Base-by-base conservation (phyloP, 1,284 basidiomycete genomes). In the Boletus holoroseus region DNA sequence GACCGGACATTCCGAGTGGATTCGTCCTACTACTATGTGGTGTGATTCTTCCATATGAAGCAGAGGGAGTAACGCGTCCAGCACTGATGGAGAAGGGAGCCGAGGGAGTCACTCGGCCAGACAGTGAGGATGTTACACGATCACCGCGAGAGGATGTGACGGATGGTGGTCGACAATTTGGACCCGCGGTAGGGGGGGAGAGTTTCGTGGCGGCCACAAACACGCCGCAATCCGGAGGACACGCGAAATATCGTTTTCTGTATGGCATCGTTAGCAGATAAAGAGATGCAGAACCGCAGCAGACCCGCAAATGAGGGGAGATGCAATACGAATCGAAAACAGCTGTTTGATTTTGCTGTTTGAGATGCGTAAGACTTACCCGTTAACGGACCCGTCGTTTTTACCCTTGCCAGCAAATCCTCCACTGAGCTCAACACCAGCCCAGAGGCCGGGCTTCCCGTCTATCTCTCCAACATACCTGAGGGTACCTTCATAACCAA, bases 331-430 rank as follows among this genome's bases (percentile, higher is more conserved):
- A 22, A 37, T 44, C 7, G 34, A 48, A 38, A 26, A 12, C 13
- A 16, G 2, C 16, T 18, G 12, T 5, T 30, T 45, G 24, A n/a
- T 15, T 27, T 22, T 31, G 37, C 35, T 20, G 42, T 44, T 16
- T 34, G 39, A 52, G 28, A 45, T 24, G 12, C 12, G 15, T 2
- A 11, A 67, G 28, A 68, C 91, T 75, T 64, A 95, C 93, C 90
- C 91, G 57, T 78, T 79, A 3, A 96, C 93, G 39, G 82, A 82
- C 18, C 95, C 95, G 63, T 98, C 83, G 63, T 99, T 99, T 74
- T 98, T 98, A 2, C 95, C 95, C 66, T 89, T 89, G n/a, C 95
- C 94, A 13, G 76, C 70, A 63, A 91, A 94, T 2, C 87, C 88
- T 34, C 84, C 85, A 57, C 79, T 73, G n/a, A 97, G 75, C 68